phyloP scores from a whole-genome alignment of 306 rosid species.

The Castanospermum australe region DNA sequence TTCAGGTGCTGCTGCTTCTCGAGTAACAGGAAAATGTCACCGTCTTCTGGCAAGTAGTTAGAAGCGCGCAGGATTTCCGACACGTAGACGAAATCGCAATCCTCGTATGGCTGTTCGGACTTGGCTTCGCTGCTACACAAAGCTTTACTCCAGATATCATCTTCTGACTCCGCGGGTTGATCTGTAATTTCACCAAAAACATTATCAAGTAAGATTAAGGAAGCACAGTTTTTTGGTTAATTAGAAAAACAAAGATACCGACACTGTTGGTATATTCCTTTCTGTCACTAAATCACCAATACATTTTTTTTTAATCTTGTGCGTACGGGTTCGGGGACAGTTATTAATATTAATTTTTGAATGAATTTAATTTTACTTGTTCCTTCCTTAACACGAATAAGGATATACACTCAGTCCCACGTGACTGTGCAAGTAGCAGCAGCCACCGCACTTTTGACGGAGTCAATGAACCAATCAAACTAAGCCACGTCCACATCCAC shows the following conservation, averaged over 20 bases:
- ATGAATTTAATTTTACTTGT: no score
- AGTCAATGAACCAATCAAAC: background rate
- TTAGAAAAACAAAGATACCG: background rate
- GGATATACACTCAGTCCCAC: background rate
- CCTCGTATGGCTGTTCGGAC: conserved; percentile 27
- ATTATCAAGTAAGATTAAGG: background rate
- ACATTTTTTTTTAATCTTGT: background rate
- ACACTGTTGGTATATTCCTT: conserved; percentile 5
- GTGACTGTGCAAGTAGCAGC: background rate
- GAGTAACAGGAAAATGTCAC: conserved; percentile 42
- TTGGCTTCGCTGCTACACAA: conserved; percentile 30
- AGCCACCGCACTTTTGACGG: background rate
- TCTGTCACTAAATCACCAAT: no score
- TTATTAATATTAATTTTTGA: background rate
- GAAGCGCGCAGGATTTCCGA: conserved; percentile 57
- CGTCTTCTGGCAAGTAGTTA: conserved; percentile 40
- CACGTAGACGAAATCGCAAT: conserved; percentile 52
- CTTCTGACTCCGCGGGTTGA: conserved; percentile 46
- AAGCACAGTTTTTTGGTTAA: no score
- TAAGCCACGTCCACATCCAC: no score
- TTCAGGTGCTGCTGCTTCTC: conserved; percentile 56
- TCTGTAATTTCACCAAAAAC: conserved; percentile 28
- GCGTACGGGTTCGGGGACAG: background rate
- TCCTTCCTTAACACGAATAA: no score
- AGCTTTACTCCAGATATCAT: conserved; percentile 46